These are phyloP conservation scores for Trichopus zeylanicus DNA, from an alignment of 116 monocot genomes.

Conservation along the genomic window DNA sequence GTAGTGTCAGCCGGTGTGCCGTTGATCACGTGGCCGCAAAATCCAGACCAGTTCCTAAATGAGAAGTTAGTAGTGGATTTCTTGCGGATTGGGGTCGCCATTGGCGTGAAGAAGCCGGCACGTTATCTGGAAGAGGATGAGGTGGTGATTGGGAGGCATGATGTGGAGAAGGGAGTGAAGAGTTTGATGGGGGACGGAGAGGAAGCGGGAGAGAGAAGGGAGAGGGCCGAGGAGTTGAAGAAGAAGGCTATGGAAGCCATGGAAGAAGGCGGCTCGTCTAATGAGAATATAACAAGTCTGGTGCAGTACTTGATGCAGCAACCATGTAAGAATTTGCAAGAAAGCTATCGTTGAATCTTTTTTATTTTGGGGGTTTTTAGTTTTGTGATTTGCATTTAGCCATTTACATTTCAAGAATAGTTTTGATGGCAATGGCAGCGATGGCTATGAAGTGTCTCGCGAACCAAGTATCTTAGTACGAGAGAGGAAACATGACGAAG, in stretches of 20 bases:
- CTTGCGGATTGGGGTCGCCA: background rate
- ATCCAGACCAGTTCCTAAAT: slow-evolving; percentile 1
- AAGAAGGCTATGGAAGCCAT: slow-evolving; percentile 1
- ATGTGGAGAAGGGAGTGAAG: background rate
- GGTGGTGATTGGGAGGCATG: background rate
- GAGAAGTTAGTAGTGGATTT: slow-evolving; percentile 1
- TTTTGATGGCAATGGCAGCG: too few species aligned
- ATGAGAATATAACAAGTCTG: background rate
- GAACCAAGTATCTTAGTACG: too few species aligned
- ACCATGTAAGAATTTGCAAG: background rate
- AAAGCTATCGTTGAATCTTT: too few species aligned
- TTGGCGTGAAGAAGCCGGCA: background rate
- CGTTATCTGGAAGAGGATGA: background rate
- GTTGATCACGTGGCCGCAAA: background rate
- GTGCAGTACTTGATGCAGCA: background rate
- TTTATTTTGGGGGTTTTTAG: too few species aligned
- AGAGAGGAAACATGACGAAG: too few species aligned
- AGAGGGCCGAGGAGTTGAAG: background rate
- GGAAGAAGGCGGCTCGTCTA: slow-evolving; percentile 11
- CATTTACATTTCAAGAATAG: too few species aligned
- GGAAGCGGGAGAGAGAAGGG: background rate
- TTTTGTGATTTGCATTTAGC: too few species aligned
- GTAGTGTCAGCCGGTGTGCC: background rate
- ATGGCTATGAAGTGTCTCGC: too few species aligned
- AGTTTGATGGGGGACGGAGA: slow-evolving; percentile 5